A percentile compares a stretch with the other conserved stretches of the same genome.
Conservation (phyloP, 345 rosid species). For the Eucalyptus cloeziana region DNA sequence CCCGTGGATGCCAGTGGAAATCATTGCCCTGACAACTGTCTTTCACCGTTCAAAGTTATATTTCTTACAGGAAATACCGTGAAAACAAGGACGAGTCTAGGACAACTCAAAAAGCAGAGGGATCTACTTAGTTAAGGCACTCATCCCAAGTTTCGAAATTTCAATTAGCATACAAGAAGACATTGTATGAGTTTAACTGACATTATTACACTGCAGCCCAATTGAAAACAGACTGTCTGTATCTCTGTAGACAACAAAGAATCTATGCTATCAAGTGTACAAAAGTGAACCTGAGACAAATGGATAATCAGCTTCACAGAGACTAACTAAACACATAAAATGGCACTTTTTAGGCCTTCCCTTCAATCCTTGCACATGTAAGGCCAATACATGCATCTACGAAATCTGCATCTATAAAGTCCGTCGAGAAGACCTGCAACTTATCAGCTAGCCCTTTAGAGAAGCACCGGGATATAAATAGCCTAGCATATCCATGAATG, state of each 20-base stretch:
- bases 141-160: background rate
- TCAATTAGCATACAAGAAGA: background rate
- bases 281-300: background rate
- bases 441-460: conserved; percentile 41
- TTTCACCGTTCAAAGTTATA: background rate
- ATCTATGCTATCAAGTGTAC: background rate
- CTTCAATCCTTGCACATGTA: conserved; percentile 55
- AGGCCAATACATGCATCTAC: conserved; percentile 76
- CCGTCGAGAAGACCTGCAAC: conserved; percentile 79
- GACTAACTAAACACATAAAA: background rate
- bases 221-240: background rate
- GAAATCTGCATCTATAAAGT: conserved; percentile 75
- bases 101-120: background rate
- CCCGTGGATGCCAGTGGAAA: background rate
- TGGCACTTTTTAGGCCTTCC: conserved; percentile 25
- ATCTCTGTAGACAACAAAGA: background rate
- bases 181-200: background rate
- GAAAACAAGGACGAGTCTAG: background rate
- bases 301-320: background rate
- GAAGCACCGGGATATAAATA: conserved; percentile 55
- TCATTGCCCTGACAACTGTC: background rate
- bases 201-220: background rate
- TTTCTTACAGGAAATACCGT: background rate
- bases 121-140: background rate
- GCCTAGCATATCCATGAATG: conserved; percentile 63